Evolutionary conservation across 805 yeast species (phyloP), one percentile per base, ranked within the genome.

Genomic region (Candida endomychidarum): DNA sequence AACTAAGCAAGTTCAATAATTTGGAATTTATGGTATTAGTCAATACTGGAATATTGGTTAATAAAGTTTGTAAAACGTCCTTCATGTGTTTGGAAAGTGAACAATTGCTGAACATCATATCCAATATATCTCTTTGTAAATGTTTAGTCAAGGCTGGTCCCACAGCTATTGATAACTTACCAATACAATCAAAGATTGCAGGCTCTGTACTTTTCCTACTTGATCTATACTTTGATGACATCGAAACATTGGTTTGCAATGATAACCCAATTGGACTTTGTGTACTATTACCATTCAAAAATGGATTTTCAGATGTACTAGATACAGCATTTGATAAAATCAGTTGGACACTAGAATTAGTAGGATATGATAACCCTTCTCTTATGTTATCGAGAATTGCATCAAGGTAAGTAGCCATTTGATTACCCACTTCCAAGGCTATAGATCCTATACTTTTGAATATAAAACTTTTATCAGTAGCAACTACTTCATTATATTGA

Each of bases 121-220:
- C 90, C 37, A 91, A 64, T 16, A 91, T 74, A 52, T 87, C 95
- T 46, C 83, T 76, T 48, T 88, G 90, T 40, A 93, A 65, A 57
- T 87, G 89, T 55, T 91, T 93, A 0, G 96, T 86, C 41, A 91
- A 68, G 0, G 96, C 95, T 9, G 96, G 95, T 0, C 97, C 97
- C 11, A 91, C 87, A 0, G 98, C 91, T 18, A 75, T 74, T 0
- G 96, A 90, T 25, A 93, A 65, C 61, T 87, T 85, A 0, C 95
- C 87, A 31, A 91, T 74, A 57, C 98, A 93, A 51, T 85, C 86
- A 53, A 90, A 91, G 15, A 91, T 78, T 1, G 96, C 89, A 0
- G 86, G 83, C 49, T 87, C 95, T 31, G 84, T 80, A 35, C 84
- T 89, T 54, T 80, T 83, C 43, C 90, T 73, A 20, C 65, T 57